Evolutionary conservation across 2,329 filamentous ascomycete genomes (phyloP).

Genomic region (Tolypocladium tropicale): DNA sequence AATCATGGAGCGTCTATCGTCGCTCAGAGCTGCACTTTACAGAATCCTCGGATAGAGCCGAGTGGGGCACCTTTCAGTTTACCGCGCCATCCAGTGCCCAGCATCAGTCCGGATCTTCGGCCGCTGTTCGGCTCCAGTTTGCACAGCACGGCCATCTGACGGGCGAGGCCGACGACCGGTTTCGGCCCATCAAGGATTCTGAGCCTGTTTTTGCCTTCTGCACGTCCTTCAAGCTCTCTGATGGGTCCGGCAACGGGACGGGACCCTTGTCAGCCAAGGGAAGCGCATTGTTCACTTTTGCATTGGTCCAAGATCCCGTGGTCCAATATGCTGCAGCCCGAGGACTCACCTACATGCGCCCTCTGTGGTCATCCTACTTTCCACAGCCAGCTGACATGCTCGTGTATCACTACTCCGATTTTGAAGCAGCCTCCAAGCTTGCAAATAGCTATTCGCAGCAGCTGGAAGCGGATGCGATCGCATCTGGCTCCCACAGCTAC

Average conservation of each 20-base stretch:
- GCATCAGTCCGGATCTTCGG: constrained; percentile 63
- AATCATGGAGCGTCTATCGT: constrained; percentile 57
- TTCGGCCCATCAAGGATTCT: constrained; percentile 62
- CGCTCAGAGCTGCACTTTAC: constrained; percentile 58
- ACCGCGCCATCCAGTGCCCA: constrained; percentile 56
- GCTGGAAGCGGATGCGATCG: constrained; percentile 59
- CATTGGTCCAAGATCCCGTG: constrained; percentile 67
- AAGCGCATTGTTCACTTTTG: constrained; percentile 63
- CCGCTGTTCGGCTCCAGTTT: constrained; percentile 56
- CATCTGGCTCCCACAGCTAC: constrained; percentile 65
- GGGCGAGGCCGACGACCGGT: constrained; percentile 56
- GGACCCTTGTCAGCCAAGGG: constrained; percentile 14
- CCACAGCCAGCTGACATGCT: constrained; percentile 51
- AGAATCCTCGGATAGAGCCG: constrained; percentile 62
- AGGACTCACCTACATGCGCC: constrained; percentile 68
- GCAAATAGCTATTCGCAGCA: constrained; percentile 66
- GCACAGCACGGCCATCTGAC: constrained; percentile 54
- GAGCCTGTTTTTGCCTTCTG: constrained; percentile 77
- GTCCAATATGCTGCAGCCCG: constrained; percentile 69
- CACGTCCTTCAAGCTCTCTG: constrained; percentile 46
- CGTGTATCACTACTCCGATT: constrained; percentile 68
- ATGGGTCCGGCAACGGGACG: constrained; percentile 11
- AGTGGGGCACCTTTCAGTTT: constrained; percentile 78
- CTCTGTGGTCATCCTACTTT: constrained; percentile 73
- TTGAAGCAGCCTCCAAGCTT: constrained; percentile 48